phyloP scores from a whole-genome alignment of 2,329 filamentous ascomycete genomes.

The Sporothrix variecibatus region DNA sequence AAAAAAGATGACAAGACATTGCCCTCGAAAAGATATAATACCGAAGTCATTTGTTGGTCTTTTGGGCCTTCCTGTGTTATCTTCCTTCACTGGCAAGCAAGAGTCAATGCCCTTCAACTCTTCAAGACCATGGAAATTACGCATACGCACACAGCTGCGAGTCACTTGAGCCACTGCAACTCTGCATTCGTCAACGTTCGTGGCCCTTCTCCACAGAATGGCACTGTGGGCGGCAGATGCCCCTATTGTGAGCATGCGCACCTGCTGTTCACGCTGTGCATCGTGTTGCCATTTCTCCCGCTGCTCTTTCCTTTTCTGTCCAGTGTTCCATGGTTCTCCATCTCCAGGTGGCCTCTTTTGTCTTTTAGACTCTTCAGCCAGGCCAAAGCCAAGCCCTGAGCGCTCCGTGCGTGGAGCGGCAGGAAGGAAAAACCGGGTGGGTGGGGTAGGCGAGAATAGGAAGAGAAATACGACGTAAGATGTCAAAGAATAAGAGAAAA shows the following conservation, averaged over 20 bases:
- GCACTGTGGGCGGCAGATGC: neutral
- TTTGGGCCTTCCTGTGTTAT: neutral
- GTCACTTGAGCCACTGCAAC: neutral
- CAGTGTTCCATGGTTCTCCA: conserved; percentile 10
- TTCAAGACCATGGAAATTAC: neutral
- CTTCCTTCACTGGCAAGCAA: neutral
- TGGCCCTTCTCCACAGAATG: conserved; percentile 16
- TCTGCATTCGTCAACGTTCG: conserved; percentile 6
- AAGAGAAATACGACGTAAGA: neutral
- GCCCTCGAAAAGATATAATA: neutral
- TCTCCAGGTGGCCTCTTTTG: neutral
- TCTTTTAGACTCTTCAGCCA: neutral
- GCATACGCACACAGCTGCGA: conserved; percentile 7
- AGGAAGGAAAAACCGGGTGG: neutral
- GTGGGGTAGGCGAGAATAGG: neutral
- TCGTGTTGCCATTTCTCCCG: neutral
- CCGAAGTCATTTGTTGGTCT: neutral
- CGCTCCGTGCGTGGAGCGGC: conserved; percentile 8
- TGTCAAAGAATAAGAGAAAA: neutral
- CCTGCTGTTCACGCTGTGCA: conserved; percentile 1
- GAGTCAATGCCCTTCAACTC: neutral
- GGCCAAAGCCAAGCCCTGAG: neutral
- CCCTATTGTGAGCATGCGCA: neutral
- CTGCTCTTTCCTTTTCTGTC: neutral
- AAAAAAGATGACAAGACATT: neutral